phyloP scores from a whole-genome alignment of 23 red algal species.

The Gracilariopsis chorda region DNA sequence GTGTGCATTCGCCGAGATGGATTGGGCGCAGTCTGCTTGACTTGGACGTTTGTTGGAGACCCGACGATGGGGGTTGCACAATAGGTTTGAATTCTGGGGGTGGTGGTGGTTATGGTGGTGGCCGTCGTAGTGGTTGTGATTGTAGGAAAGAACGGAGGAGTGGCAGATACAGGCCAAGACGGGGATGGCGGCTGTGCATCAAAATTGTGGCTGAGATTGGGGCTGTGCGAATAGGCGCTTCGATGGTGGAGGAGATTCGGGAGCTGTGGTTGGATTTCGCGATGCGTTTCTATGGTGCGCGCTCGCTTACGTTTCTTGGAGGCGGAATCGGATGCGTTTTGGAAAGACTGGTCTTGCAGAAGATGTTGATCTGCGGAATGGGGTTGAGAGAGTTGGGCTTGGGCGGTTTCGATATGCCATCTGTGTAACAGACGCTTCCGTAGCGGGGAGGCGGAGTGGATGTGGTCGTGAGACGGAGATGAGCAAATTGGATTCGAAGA shows the following conservation, averaged over 20 bases:
- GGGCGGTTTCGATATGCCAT: not conserved
- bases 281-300: no score
- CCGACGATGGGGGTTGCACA: no score
- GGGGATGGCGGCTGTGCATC: no score
- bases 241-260: no score
- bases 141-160: no score
- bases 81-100: no score
- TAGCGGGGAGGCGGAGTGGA: not conserved
- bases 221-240: no score
- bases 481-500: not conserved
- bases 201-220: no score
- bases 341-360: not conserved
- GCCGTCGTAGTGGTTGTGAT: no score
- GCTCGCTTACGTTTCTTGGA: not conserved
- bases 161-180: no score
- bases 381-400: not conserved
- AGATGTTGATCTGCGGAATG: not conserved
- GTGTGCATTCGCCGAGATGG: not conserved
- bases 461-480: not conserved
- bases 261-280: no score
- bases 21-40: not conserved
- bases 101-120: no score
- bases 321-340: not conserved
- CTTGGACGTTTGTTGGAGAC: not conserved
- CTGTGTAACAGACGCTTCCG: not conserved